Evolutionary conservation across 2,329 filamentous ascomycete genomes (phyloP), one percentile per base, ranked within the genome.

Genomic region (Mycosphaerella sp.): DNA sequence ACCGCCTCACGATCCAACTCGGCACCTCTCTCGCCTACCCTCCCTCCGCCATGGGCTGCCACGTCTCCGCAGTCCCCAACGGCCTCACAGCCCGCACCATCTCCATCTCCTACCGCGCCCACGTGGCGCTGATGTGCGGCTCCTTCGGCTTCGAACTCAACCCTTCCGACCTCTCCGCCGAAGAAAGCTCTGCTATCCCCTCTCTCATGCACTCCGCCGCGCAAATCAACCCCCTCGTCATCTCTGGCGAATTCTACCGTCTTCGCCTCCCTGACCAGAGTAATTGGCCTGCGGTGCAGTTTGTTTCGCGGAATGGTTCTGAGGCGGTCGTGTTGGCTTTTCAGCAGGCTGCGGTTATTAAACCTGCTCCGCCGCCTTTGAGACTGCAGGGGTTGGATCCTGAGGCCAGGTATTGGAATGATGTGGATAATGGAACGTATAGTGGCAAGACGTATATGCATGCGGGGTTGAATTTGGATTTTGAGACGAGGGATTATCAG

Each of bases 71-170:
- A 0, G 75, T 82, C 0, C 81, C 81, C 1, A 85, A 84, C 56
- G 73, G 76, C 0, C 66, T 79, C 30, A 82, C 79, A 0, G 66
- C 71, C 0, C 78, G 81, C 16, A 77, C 73, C 1, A 77, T 77
- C 1, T 75, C 80, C 0, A 72, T 85, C 10, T 64, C 66, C 1
- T 84, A 85, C 69, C 79, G 82, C 30, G 80, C 78, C 0, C 81
- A 84, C 49, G 81, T 85, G 0, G 82, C 82, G 5, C 80, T 84
- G 71, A 84, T 84, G 81, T 82, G 82, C 49, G 81, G 81, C 1
- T 82, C 79, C 0, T 85, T 85, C 57, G 82, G 82, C 0, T 73
- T 85, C 9, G 81, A 85, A 62, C 73, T 85, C 6, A 74, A 84
- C 60, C 82, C 81, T 0, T 68, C 67, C 0, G 70, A 76, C 6